Evolutionary conservation across 2,329 filamentous ascomycete genomes (phyloP).

Genomic region (Sclerotinia subarctica): DNA sequence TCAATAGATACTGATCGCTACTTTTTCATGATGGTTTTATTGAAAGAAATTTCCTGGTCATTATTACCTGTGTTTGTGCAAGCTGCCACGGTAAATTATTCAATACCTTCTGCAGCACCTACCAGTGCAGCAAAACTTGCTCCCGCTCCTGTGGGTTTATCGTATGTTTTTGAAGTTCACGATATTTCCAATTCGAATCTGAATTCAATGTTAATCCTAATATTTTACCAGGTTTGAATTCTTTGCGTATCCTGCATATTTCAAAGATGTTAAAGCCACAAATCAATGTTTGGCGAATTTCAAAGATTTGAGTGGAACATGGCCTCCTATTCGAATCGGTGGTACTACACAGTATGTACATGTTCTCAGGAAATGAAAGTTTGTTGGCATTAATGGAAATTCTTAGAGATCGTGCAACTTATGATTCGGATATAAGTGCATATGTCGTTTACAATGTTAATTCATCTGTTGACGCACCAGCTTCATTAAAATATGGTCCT

Average conservation of each 20-base stretch:
- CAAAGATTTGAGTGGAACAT: constrained; percentile 47
- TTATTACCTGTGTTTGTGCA: background rate
- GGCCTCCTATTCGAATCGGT: constrained; percentile 56
- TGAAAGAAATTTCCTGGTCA: background rate
- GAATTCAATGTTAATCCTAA: background rate
- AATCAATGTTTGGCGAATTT: constrained; percentile 51
- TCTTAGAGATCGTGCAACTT: constrained; percentile 49
- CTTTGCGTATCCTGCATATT: constrained; percentile 54
- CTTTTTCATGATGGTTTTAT: background rate
- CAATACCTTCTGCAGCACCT: constrained; percentile 30
- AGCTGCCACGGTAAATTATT: constrained; percentile 24
- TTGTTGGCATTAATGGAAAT: background rate
- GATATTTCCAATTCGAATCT: background rate
- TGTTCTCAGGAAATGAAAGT: background rate
- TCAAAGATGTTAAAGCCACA: constrained; percentile 50
- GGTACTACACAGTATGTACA: constrained; percentile 51
- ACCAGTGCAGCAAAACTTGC: constrained; percentile 35
- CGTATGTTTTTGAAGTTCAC: constrained; percentile 38
- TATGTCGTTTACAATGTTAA: constrained; percentile 52
- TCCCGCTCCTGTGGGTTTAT: constrained; percentile 46
- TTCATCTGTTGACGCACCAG: constrained; percentile 47
- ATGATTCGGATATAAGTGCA: constrained; percentile 45
- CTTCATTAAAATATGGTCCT: constrained; percentile 50
- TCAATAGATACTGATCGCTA: background rate
- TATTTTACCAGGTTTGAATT: constrained; percentile 48